Evolutionary conservation across 2,329 filamentous ascomycete genomes (phyloP).

Genomic region (Biscogniauxia mediterranea): DNA sequence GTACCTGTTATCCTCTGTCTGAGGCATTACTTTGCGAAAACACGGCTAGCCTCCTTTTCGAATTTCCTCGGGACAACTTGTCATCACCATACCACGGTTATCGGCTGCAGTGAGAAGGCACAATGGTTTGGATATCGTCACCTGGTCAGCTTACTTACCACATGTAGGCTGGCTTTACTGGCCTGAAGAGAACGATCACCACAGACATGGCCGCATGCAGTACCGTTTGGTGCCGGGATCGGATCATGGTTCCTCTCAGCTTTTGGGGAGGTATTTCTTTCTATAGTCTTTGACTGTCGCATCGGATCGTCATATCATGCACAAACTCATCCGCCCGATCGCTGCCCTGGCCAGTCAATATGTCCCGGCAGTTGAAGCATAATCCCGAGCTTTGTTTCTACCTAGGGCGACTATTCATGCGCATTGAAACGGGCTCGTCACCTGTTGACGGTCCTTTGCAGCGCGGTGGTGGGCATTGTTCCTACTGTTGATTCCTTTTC

Average conservation of each 20-base stretch:
- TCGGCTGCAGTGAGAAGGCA: slow-evolving; percentile 12
- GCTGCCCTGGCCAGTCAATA: slow-evolving; percentile 11
- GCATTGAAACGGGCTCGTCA: slow-evolving; percentile 8
- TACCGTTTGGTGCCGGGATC: slow-evolving; percentile 11
- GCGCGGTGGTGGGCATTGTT: slow-evolving; percentile 9
- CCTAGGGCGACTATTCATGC: slow-evolving; percentile 11
- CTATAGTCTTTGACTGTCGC: slow-evolving; percentile 8
- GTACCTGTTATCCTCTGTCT: background rate
- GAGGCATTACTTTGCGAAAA: slow-evolving; percentile 5
- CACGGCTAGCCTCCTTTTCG: background rate
- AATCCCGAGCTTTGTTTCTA: slow-evolving; percentile 12
- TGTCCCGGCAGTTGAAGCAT: background rate
- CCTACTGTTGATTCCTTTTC: slow-evolving; percentile 7
- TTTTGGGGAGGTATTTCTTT: slow-evolving; percentile 7
- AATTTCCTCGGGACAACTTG: background rate
- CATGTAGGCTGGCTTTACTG: slow-evolving; percentile 7
- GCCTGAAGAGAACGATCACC: slow-evolving; percentile 9
- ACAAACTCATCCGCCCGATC: slow-evolving; percentile 8
- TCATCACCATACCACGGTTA: background rate
- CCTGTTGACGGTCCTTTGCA: slow-evolving; percentile 4
- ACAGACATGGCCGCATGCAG: slow-evolving; percentile 15
- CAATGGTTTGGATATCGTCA: slow-evolving; percentile 13
- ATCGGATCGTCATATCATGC: slow-evolving; percentile 11
- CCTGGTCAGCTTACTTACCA: slow-evolving; percentile 22
- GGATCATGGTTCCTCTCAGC: slow-evolving; percentile 18